Evolutionary conservation across 2,329 filamentous ascomycete genomes (phyloP).

Genomic region (Hypoxylon sp.): DNA sequence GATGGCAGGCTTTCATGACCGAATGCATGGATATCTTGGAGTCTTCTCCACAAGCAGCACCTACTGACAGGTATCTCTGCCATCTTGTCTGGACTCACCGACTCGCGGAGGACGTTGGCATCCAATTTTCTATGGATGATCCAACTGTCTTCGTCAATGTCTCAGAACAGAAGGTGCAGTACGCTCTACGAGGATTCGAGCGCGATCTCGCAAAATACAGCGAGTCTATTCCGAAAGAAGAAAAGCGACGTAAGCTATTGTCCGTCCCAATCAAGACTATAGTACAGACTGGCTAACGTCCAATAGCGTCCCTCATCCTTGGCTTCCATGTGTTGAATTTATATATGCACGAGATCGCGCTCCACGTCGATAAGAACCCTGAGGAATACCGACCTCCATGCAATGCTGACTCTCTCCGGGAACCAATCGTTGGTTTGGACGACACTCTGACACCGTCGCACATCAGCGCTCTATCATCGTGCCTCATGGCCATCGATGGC

Average conservation of each 20-base stretch:
- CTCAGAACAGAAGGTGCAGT: slow-evolving; percentile 74
- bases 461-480: slow-evolving; percentile 77
- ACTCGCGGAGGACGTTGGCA: slow-evolving; percentile 77
- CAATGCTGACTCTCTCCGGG: slow-evolving; percentile 62
- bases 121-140: slow-evolving; percentile 78
- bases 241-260: slow-evolving; percentile 67
- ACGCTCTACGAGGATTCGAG: slow-evolving; percentile 76
- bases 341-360: slow-evolving; percentile 82
- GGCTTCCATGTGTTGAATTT: slow-evolving; percentile 76
- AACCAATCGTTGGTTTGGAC: slow-evolving; percentile 60
- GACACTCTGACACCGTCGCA: slow-evolving; percentile 68
- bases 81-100: slow-evolving; percentile 73
- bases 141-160: slow-evolving; percentile 68
- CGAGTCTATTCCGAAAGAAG: slow-evolving; percentile 65
- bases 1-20: slow-evolving; percentile 73
- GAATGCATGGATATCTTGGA: slow-evolving; percentile 72
- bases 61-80: slow-evolving; percentile 71
- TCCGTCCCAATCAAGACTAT: slow-evolving; percentile 37
- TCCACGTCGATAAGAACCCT: slow-evolving; percentile 74
- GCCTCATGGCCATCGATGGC: slow-evolving; percentile 75
- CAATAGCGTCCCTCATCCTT: slow-evolving; percentile 72
- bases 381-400: slow-evolving; percentile 63
- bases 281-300: slow-evolving; percentile 39
- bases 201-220: slow-evolving; percentile 74
- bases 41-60: slow-evolving; percentile 67